These are phyloP conservation scores for Margaritispora aquatica DNA, from an alignment of 495 filamentous ascomycete species.

Conservation along the genomic window DNA sequence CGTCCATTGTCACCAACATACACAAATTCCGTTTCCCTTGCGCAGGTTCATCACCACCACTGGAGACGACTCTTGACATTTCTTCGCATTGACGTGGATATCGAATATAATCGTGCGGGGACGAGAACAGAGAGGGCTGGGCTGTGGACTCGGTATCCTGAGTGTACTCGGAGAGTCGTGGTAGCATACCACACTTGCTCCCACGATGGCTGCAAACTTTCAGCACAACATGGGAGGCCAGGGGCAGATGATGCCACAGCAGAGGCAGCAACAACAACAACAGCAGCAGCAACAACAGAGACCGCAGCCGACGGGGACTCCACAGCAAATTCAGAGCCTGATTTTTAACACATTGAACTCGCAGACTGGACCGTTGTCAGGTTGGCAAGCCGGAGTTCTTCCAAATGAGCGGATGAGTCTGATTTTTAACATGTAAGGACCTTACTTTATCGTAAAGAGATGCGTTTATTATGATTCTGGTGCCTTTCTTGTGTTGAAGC, in stretches of 20 bases:
- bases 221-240: slow-evolving; percentile 20
- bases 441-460: not conserved
- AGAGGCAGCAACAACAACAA: slow-evolving; percentile 12
- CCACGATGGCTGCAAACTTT: slow-evolving; percentile 23
- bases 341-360: slow-evolving; percentile 13
- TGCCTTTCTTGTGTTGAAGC: not conserved
- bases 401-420: slow-evolving; percentile 24
- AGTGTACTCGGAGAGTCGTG: slow-evolving; percentile 18
- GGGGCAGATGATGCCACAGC: slow-evolving; percentile 20
- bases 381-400: slow-evolving; percentile 26
- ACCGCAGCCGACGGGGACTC: not conserved
- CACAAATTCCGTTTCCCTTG: not conserved
- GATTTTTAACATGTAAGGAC: slow-evolving; percentile 27
- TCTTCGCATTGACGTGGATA: not conserved
- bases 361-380: slow-evolving; percentile 13
- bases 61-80: not conserved
- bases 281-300: slow-evolving; percentile 11
- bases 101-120: not conserved
- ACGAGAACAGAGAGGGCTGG: not conserved
- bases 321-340: slow-evolving; percentile 13
- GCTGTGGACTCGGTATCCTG: slow-evolving; percentile 14
- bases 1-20: slow-evolving; percentile 18
- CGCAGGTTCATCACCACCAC: not conserved
- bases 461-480: not conserved
- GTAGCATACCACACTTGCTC: slow-evolving; percentile 13